Base-by-base conservation (phyloP, 345 rosid species). In the Laguncularia racemosa region DNA sequence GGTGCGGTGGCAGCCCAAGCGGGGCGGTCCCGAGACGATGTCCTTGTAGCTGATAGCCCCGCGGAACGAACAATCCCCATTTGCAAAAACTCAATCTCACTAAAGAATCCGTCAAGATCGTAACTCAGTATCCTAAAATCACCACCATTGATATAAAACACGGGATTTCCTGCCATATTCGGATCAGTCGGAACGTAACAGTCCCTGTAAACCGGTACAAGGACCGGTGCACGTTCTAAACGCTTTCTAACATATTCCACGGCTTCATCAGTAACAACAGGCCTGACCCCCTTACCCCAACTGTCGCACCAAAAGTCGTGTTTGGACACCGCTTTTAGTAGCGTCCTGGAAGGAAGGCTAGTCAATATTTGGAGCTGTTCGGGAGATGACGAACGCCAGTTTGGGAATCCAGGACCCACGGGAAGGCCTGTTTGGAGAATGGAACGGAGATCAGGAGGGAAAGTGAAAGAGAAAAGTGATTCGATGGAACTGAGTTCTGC, bases 381-480 rank as follows among this genome's bases (percentile, higher is more conserved):
- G 8, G 51, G 77, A 20, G 82, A 87, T 1, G 89, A 79, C 48
- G 89, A 68, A 13, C 95, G 71, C 98, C 98, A 91, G 55, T 88
- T 79, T 12, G 95, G 95, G 74, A 88, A 91, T 55, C 70, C 71
- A 55, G 81, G 67, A 16, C 85, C 88, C 2, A 79, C 62, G 38
- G 98, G 96, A 50, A 91, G 79, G 48, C 98, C 98, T 57, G 74
- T 82, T 15, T 59, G 84, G 62, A 91, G 96, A 66, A 91, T 82
- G 14, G 81, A 76, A 33, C 96, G 91, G 65, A 91, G 91, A 72
- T 91, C 98, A 0, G 79, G 83, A 17, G 98, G 98, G 77, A 88
- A 91, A 13, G 85, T 63, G 78, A 91, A 79, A 48, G 65, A 52
- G 52, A 80, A 74, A n/a, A 63, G 49, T 14, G 86, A 78, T 66